These are phyloP conservation scores for Colletotrichum sp. DNA, from an alignment of 2,329 filamentous ascomycete species.

Conservation along the genomic window DNA sequence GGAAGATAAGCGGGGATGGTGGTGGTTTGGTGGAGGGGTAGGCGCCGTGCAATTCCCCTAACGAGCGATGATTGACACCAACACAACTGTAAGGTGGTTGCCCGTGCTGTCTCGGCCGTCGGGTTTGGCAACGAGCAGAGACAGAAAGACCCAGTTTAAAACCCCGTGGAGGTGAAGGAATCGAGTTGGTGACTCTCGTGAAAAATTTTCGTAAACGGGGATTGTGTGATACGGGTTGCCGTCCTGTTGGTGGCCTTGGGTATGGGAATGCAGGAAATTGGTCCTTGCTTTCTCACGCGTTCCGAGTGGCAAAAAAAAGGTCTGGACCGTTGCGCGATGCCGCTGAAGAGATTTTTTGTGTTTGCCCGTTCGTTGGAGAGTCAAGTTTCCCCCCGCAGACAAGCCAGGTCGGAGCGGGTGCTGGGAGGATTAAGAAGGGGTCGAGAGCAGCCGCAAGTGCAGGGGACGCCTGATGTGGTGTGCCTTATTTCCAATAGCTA, in stretches of 20 bases:
- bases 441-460: constrained; percentile 13
- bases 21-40: constrained; percentile 11
- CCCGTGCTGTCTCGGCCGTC: constrained; percentile 17
- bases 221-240: constrained; percentile 3
- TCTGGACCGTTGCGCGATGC: not conserved
- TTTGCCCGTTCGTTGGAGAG: not conserved
- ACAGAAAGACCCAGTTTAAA: not conserved
- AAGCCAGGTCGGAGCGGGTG: constrained; percentile 14
- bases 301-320: constrained; percentile 17
- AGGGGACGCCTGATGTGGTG: constrained; percentile 21
- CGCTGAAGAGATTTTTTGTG: constrained; percentile 19
- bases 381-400: constrained; percentile 1
- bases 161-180: not conserved
- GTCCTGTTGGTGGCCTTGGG: constrained; percentile 14
- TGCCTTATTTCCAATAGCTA: constrained; percentile 16
- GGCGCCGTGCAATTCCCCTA: constrained; percentile 17
- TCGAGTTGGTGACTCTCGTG: constrained; percentile 3
- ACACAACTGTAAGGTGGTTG: not conserved
- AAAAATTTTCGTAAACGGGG: constrained; percentile 14
- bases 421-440: constrained; percentile 20
- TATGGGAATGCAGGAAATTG: constrained; percentile 19
- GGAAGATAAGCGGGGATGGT: constrained; percentile 19
- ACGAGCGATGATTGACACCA: constrained; percentile 18
- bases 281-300: constrained; percentile 12
- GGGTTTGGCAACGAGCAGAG: constrained; percentile 14